Conservation (phyloP, 2,329 filamentous ascomycete genomes). For the Venturia pyrina region DNA sequence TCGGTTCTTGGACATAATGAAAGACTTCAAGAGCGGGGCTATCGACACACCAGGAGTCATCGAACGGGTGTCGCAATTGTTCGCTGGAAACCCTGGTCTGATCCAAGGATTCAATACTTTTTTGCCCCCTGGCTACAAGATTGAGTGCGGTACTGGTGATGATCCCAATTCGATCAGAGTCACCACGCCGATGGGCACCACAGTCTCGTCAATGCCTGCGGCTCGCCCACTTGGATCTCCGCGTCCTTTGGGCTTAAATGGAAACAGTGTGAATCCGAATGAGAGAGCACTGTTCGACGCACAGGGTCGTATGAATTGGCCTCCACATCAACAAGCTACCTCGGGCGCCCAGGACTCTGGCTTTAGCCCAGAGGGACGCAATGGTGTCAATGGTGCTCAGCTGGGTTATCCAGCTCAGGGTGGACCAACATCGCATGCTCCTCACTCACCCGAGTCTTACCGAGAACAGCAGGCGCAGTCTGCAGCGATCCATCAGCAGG, state of each 20-base stretch:
- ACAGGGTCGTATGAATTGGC: slow-evolving; percentile 20
- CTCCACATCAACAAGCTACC: slow-evolving; percentile 20
- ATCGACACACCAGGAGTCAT: slow-evolving; percentile 90
- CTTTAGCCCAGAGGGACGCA: slow-evolving; percentile 33
- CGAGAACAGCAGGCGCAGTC: slow-evolving; percentile 36
- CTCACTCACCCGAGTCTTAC: slow-evolving; percentile 28
- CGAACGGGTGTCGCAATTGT: slow-evolving; percentile 88
- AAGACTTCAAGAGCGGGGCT: slow-evolving; percentile 97
- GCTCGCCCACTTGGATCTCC: slow-evolving; percentile 33
- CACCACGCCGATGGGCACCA: slow-evolving; percentile 96
- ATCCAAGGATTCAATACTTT: slow-evolving; percentile 99
- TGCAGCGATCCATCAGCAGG: slow-evolving; percentile 47
- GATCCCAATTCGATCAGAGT: slow-evolving; percentile 95
- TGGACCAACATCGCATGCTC: slow-evolving; percentile 19
- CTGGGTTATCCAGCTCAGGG: slow-evolving; percentile 1
- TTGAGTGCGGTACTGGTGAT: slow-evolving; percentile 88
- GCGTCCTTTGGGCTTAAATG: neutral
- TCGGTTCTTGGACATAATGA: slow-evolving; percentile 96
- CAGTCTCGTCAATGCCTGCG: slow-evolving; percentile 71
- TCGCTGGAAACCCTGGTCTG: slow-evolving; percentile 86
- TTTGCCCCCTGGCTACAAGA: slow-evolving; percentile 86
- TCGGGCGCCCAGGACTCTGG: slow-evolving; percentile 26
- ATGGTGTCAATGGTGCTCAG: slow-evolving; percentile 5
- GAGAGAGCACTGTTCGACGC: slow-evolving; percentile 27
- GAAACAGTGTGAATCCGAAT: slow-evolving; percentile 12